Conservation (phyloP, 345 rosid genomes). For the Pugionium cornutum region DNA sequence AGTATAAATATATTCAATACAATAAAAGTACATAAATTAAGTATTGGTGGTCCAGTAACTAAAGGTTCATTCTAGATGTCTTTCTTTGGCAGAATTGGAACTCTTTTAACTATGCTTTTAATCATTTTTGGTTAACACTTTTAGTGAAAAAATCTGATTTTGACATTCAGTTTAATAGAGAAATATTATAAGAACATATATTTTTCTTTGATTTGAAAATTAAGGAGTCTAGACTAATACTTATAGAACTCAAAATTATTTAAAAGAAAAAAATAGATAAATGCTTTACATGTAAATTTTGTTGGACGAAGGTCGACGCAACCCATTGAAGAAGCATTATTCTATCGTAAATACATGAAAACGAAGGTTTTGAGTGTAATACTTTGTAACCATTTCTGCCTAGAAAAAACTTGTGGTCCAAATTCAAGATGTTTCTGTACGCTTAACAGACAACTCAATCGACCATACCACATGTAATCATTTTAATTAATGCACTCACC, state of each 20-base stretch:
- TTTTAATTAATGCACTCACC: too few species aligned
- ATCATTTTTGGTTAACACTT: too few species aligned
- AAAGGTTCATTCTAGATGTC: too few species aligned
- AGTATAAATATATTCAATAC: too few species aligned
- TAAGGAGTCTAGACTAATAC: background rate
- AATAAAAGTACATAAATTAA: too few species aligned
- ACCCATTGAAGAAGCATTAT: slow-evolving; percentile 25
- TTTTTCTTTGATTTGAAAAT: background rate
- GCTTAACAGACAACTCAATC: slow-evolving; percentile 18
- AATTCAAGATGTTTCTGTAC: slow-evolving; percentile 4
- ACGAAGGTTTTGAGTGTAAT: slow-evolving; percentile 17
- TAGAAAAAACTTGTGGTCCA: slow-evolving; percentile 29
- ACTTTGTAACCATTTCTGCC: slow-evolving; percentile 24
- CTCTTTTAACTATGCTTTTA: too few species aligned
- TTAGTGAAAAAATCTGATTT: too few species aligned
- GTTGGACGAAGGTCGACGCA: slow-evolving; percentile 32
- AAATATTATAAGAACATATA: too few species aligned
- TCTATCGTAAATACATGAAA: slow-evolving; percentile 35
- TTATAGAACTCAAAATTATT: background rate
- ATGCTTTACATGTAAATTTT: background rate
- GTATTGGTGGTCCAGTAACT: too few species aligned
- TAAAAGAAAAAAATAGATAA: background rate
- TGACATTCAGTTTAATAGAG: too few species aligned
- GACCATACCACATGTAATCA: slow-evolving; percentile 20
- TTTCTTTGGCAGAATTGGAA: too few species aligned